Percentiles rank a stretch among this genome's conserved stretches.
These are phyloP conservation scores for Warburgia ugandensis DNA, from an alignment of 164 flowering plant species.

Conservation along the genomic window DNA sequence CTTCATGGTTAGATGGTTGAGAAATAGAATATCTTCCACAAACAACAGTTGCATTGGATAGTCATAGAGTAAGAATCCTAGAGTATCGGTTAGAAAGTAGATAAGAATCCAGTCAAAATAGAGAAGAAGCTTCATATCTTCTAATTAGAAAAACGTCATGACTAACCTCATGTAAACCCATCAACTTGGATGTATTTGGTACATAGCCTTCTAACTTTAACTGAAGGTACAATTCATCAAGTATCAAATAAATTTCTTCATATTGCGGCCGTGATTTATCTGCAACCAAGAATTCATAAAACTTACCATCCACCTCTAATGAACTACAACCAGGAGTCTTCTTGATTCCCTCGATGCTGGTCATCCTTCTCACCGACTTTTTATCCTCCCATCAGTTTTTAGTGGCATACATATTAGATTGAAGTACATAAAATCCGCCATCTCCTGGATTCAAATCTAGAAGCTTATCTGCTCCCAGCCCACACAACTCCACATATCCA, in stretches of 20 bases:
- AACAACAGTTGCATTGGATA: too few species aligned
- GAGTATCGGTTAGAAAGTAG: too few species aligned
- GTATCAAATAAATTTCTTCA: constrained; percentile 29
- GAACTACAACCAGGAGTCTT: constrained; percentile 48
- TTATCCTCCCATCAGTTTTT: constrained; percentile 44
- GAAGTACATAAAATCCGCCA: constrained; percentile 39
- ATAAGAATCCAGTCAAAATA: too few species aligned
- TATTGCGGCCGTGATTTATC: constrained; percentile 32
- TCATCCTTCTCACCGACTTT: constrained; percentile 35
- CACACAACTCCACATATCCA: constrained; percentile 41
- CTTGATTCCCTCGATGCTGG: constrained; percentile 37
- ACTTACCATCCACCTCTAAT: constrained; percentile 35
- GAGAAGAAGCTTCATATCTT: too few species aligned
- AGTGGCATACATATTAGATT: constrained; percentile 35
- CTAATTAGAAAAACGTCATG: too few species aligned
- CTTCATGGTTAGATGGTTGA: too few species aligned
- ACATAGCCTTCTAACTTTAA: constrained; percentile 27
- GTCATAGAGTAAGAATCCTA: too few species aligned
- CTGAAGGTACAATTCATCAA: constrained; percentile 24
- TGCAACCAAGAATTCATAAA: constrained; percentile 39
- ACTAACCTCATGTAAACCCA: constrained; percentile 9
- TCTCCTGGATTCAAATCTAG: constrained; percentile 36
- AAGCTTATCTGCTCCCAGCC: constrained; percentile 32
- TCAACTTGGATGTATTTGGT: constrained; percentile 14
- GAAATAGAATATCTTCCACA: too few species aligned